Evolutionary conservation across 2,329 filamentous ascomycete species (phyloP), one percentile per base, ranked within the genome.

Genomic region (Colletotrichum filicis): DNA sequence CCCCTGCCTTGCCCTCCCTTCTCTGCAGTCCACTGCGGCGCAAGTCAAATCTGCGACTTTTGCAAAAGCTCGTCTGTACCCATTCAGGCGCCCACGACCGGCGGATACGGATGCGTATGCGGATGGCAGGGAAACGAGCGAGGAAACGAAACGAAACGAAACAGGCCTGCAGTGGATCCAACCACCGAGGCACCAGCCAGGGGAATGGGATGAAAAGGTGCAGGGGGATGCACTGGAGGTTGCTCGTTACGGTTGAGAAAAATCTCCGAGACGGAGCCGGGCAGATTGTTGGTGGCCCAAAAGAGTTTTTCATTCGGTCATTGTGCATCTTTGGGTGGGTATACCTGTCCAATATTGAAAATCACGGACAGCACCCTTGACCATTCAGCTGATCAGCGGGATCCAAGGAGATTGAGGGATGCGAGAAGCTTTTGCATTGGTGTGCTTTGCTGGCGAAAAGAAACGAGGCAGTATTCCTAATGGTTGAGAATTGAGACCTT

Each of bases 131-230:
- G 52, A 60, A 70, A 42, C 61, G 60, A 61, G 52, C 28, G 57
- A 68, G 49, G 52, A 70, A 65, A 73, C 60, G 67, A 70, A 73
- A 70, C 70, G 66, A 73, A 73, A 73, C 70, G 52, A 70, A 71
- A 70, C 35, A 60, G 55, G 58, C 19, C 24, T 69, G 70, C 35
- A 66, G 53, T 70, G 70, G 65, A 58, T 66, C 28, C 42, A 22
- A 52, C 65, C 58, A 58, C 37, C 22, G 52, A 69, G 70, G 55
- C 55, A 19, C 42, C 55, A 61, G 55, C 56, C 59, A 65, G 66
- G 66, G 62, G 55, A 30, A 65, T 32, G 46, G 66, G 35, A 70
- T 70, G 66, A 66, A 66, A 60, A 61, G 42, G 46, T 73, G 70
- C 60, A 73, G 70, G 70, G 70, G 46, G 19, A 49, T 32, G 52